Evolutionary conservation across 805 yeast species (phyloP).

Genomic region (Metschnikowia chrysomelidarum): DNA sequence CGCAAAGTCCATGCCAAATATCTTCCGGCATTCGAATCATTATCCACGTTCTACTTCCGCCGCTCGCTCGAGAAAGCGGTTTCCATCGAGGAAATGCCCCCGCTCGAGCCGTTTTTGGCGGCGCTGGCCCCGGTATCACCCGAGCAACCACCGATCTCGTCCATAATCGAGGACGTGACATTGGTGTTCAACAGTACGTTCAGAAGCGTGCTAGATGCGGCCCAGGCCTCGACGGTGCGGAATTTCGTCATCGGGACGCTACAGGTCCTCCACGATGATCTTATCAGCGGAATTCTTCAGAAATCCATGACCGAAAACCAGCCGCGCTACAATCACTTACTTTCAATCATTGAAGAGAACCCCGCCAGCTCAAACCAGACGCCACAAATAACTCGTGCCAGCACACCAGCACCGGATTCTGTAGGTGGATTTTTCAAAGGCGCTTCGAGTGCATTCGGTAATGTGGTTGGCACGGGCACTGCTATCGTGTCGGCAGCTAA

Average conservation of each 20-base stretch:
- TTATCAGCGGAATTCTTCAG: conserved; percentile 49
- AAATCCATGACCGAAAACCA: conserved; percentile 36
- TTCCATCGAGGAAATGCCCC: conserved; percentile 73
- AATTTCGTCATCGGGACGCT: conserved; percentile 54
- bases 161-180: conserved; percentile 83
- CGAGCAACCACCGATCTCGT: conserved; percentile 67
- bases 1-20: conserved; percentile 52
- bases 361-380: conserved; percentile 18
- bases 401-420: conserved; percentile 35
- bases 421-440: conserved; percentile 42
- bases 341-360: conserved; percentile 14
- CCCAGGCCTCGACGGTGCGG: conserved; percentile 56
- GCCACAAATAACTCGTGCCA: conserved; percentile 28
- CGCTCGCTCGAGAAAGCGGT: conserved; percentile 81
- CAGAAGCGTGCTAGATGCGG: conserved; percentile 66
- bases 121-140: conserved; percentile 30
- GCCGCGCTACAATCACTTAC: conserved; percentile 39
- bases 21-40: conserved; percentile 60
- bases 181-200: conserved; percentile 68
- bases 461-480: conserved; percentile 34
- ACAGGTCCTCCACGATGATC: conserved; percentile 61
- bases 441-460: conserved; percentile 44
- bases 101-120: conserved; percentile 39
- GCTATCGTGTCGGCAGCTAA: conserved; percentile 23
- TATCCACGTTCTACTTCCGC: conserved; percentile 66